Percentiles rank a stretch among this genome's conserved stretches.
Evolutionary conservation across 75 land plant species (phyloP).

Genomic region (Cunninghamia lanceolata): DNA sequence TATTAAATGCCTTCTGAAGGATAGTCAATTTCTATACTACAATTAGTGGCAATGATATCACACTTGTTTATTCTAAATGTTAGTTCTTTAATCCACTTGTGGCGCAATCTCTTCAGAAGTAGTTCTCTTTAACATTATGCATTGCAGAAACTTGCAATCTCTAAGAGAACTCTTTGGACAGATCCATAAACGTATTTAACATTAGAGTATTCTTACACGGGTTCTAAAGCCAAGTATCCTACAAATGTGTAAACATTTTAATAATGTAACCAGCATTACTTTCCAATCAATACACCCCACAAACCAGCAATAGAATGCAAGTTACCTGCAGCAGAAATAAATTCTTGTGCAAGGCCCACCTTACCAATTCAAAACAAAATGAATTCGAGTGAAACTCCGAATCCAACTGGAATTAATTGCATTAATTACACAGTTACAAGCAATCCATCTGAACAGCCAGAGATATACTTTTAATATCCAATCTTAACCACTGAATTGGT

Average conservation of each 20-base stretch:
- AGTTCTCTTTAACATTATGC: neutral
- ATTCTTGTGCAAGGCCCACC: neutral
- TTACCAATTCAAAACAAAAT: neutral
- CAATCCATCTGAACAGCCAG: neutral
- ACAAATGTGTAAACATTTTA: no score
- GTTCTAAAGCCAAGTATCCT: neutral
- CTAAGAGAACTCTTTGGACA: neutral
- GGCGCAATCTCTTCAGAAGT: neutral
- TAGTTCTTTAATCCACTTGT: no score
- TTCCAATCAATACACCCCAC: neutral
- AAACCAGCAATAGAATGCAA: neutral
- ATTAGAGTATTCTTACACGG: neutral
- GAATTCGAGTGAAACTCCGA: neutral
- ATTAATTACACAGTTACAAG: neutral
- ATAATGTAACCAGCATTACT: no score
- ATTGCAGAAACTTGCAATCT: neutral
- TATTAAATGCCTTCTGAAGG: neutral
- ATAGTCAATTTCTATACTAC: neutral
- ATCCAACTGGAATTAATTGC: neutral
- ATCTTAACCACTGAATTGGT: neutral
- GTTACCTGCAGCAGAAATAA: neutral
- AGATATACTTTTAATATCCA: neutral
- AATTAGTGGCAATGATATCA: neutral
- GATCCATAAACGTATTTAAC: neutral
- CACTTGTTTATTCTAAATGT: neutral